phyloP scores from a whole-genome alignment of 2,329 filamentous ascomycete species.

The Pseudogymnoascus sp. region DNA sequence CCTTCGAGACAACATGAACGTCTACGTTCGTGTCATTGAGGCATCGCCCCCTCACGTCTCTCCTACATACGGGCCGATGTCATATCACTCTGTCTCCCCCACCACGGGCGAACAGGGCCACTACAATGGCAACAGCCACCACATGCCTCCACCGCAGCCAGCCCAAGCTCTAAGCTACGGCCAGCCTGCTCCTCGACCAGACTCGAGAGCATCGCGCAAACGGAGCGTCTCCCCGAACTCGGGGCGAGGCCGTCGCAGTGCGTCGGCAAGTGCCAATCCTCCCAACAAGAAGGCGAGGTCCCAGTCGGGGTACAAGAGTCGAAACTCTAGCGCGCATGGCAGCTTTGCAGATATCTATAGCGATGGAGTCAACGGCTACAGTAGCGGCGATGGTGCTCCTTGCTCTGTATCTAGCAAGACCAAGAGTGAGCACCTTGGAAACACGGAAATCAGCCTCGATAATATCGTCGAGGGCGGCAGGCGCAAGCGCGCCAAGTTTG shows the following conservation, averaged over 20 bases:
- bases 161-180: conserved; percentile 44
- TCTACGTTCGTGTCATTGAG: conserved; percentile 81
- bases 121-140: conserved; percentile 53
- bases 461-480: conserved; percentile 97
- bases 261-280: conserved; percentile 52
- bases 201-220: conserved; percentile 61
- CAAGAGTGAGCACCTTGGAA: conserved; percentile 77
- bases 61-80: conserved; percentile 42
- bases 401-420: conserved; percentile 68
- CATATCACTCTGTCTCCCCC: conserved; percentile 43
- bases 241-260: conserved; percentile 65
- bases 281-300: conserved; percentile 57
- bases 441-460: conserved; percentile 93
- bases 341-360: conserved; percentile 49
- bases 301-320: conserved; percentile 58
- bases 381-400: conserved; percentile 75
- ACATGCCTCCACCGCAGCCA: conserved; percentile 51
- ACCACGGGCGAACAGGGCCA: conserved; percentile 45
- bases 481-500: conserved; percentile 87
- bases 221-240: conserved; percentile 70
- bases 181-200: conserved; percentile 56
- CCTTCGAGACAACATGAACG: conserved; percentile 82
- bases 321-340: conserved; percentile 44
- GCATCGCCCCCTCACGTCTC: conserved; percentile 40
- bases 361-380: conserved; percentile 67